phyloP scores from a whole-genome alignment of 129 eudicot genomes.

The Tagetes patula region DNA sequence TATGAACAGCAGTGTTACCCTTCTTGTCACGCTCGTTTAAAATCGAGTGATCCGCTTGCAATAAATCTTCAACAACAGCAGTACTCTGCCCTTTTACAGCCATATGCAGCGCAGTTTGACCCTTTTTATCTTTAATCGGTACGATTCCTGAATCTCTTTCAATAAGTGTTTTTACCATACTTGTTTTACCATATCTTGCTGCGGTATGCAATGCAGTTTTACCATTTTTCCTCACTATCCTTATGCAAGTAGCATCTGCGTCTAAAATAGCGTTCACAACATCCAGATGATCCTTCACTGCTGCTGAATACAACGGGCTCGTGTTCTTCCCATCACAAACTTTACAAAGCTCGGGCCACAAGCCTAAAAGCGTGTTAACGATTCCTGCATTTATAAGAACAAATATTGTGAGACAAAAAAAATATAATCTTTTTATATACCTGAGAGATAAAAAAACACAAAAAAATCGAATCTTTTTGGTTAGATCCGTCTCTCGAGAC shows the following conservation, averaged over 20 bases:
- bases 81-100: constrained; percentile 92
- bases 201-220: constrained; percentile 87
- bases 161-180: constrained; percentile 64
- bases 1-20: constrained; percentile 85
- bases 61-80: constrained; percentile 65
- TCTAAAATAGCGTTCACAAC: constrained; percentile 83
- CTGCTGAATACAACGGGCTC: constrained; percentile 86
- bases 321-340: constrained; percentile 71
- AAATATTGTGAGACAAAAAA: not conserved
- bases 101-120: constrained; percentile 97
- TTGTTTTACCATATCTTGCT: constrained; percentile 68
- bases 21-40: constrained; percentile 85
- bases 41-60: constrained; percentile 68
- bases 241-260: constrained; percentile 57
- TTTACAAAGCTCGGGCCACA: constrained; percentile 86
- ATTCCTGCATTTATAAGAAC: constrained; percentile 52
- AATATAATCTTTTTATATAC: not conserved
- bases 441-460: not conserved
- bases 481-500: too few relatives aligned
- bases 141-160: constrained; percentile 71
- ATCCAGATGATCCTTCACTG: constrained; percentile 70
- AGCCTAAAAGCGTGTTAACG: constrained; percentile 56
- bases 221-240: constrained; percentile 81
- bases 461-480: too few relatives aligned
- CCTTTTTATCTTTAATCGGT: constrained; percentile 85